A percentile compares a stretch with the other conserved stretches of the same genome.
Evolutionary conservation across 129 eudicot species (phyloP).

Genomic region (Ambrosia artemisiifolia): DNA sequence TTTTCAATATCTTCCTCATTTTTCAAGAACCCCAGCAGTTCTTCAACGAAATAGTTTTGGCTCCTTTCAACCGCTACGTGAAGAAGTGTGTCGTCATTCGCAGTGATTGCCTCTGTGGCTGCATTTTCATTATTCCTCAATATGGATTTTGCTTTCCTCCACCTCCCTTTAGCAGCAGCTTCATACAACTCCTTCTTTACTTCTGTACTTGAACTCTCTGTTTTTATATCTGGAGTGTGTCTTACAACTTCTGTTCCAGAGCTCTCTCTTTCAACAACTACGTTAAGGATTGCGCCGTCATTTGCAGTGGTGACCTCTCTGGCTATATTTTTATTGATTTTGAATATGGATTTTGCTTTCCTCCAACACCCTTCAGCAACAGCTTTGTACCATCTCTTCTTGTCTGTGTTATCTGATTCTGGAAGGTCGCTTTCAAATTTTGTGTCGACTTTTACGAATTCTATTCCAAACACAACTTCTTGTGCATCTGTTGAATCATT

Average conservation of each 20-base stretch:
- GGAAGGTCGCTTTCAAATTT: too few species aligned
- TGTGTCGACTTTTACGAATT: too few species aligned
- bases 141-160: conserved; percentile 16
- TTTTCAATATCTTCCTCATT: background rate
- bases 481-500: too few species aligned
- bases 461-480: too few species aligned
- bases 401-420: too few species aligned
- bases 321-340: too few species aligned
- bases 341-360: background rate
- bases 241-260: background rate
- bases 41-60: background rate
- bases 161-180: conserved; percentile 1
- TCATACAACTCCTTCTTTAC: background rate
- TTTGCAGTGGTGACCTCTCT: too few species aligned
- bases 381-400: too few species aligned
- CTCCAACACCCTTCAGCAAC: too few species aligned
- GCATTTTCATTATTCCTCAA: background rate
- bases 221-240: background rate
- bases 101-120: background rate
- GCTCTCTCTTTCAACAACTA: too few species aligned
- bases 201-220: background rate
- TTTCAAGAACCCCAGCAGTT: background rate
- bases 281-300: too few species aligned
- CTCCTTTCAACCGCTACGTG: background rate
- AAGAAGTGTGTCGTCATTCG: background rate